A percentile compares a stretch with the other conserved stretches of the same genome.
These are phyloP conservation scores for Petunia secreta DNA, from an alignment of 257 asterid species.

Conservation along the genomic window DNA sequence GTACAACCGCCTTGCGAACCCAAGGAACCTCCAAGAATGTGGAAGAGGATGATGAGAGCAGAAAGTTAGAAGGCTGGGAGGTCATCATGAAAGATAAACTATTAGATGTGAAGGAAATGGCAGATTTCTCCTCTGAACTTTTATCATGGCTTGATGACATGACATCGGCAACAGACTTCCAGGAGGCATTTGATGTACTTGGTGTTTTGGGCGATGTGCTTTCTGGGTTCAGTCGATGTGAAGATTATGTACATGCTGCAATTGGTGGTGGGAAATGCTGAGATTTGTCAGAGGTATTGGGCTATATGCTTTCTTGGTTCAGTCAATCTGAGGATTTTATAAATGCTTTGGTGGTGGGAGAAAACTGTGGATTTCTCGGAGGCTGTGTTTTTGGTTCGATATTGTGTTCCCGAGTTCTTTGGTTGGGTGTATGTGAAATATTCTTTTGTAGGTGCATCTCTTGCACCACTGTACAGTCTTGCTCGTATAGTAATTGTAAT, in stretches of 20 bases:
- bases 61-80: constrained; percentile 84
- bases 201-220: constrained; percentile 77
- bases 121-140: constrained; percentile 83
- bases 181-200: constrained; percentile 82
- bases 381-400: constrained; percentile 15
- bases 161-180: constrained; percentile 68
- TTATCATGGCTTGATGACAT: constrained; percentile 86
- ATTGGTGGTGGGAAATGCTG: constrained; percentile 64
- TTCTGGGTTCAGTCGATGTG: constrained; percentile 59
- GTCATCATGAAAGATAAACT: constrained; percentile 74
- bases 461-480: neutral
- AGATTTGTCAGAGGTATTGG: constrained; percentile 20
- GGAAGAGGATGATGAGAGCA: constrained; percentile 58
- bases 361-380: constrained; percentile 27
- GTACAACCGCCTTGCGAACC: constrained; percentile 30
- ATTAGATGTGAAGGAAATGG: constrained; percentile 76
- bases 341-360: constrained; percentile 54
- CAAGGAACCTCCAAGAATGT: constrained; percentile 33
- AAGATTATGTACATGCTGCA: constrained; percentile 81
- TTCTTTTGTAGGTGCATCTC: constrained; percentile 20
- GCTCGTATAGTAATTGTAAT: neutral
- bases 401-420: constrained; percentile 58
- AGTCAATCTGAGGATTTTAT: constrained; percentile 75
- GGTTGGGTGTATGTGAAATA: constrained; percentile 57
- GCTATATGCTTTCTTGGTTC: constrained; percentile 62